Base-by-base conservation (phyloP, 176 grass and related monocot species). In the Leersia perrieri region DNA sequence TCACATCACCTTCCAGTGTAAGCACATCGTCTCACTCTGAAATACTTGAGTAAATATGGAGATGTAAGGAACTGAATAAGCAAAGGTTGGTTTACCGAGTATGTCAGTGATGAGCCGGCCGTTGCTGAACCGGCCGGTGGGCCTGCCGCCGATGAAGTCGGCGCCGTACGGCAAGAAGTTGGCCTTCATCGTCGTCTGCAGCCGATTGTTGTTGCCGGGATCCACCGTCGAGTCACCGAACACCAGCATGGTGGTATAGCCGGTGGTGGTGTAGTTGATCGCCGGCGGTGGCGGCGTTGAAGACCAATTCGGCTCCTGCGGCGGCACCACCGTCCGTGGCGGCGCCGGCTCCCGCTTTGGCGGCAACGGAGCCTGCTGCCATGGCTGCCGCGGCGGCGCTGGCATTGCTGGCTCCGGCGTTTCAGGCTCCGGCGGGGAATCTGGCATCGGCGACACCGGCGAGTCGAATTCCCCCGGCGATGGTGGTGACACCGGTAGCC, bases 221-320 rank as follows among this genome's bases (percentile, higher is more conserved):
- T 92, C 90, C 35, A 92, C 90, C 1, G 84, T 92, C 13, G 90
- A 92, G 38, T 92, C 90, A 15, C 87, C 87, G 8, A 92, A 87
- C 55, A 89, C 65, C 16, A 92, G 90, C 77, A 92, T 67, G 65
- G 66, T 78, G 14, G 74, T 87, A 36, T 67, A 83, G 8, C 73
- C 82, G 35, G 72, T 68, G 55, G 74, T 11, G 10, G 40, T 63
- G 27, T 73, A 72, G 38, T 74, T 82, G 33, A 31, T 65, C 3
- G 45, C 2, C 26, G 30, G 16, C 1, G 67, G 79, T 7, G 70
- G 66, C 18, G 68, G 66, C 36, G 32, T 22, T 14, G 64, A 45
- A 3, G 63, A 23, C 77, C 77, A 80, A 13, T 32, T 34, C 7
- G 78, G 78, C 22, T 60, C 78, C 25, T 81, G 78, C 5, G 78